Conservation (phyloP, 805 yeast genomes). For the Candida pseudofarinosa region DNA sequence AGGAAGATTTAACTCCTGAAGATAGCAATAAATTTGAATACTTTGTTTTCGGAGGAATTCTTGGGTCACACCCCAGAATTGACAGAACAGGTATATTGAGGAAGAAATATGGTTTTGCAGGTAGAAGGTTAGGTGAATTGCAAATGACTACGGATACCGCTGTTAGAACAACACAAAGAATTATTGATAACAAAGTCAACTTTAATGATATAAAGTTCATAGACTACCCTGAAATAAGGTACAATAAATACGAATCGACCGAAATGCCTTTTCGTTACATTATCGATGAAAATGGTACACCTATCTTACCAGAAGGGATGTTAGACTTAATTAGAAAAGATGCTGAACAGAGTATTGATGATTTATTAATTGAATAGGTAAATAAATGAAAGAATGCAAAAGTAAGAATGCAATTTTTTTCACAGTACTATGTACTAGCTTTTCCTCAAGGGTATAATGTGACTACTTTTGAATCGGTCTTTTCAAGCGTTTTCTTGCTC, state of each 20-base stretch:
- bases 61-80: constrained; percentile 90
- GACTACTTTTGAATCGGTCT: constrained; percentile 20
- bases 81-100: constrained; percentile 92
- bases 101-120: constrained; percentile 73
- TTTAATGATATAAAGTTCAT: constrained; percentile 79
- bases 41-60: constrained; percentile 93
- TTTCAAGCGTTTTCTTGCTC: constrained; percentile 17
- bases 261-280: constrained; percentile 98
- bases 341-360: constrained; percentile 78
- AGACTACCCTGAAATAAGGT: constrained; percentile 92
- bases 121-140: constrained; percentile 78
- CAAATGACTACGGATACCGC: constrained; percentile 99
- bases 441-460: constrained; percentile 15
- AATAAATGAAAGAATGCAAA: constrained; percentile 2
- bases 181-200: constrained; percentile 51
- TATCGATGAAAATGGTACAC: constrained; percentile 55
- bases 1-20: constrained; percentile 62
- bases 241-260: constrained; percentile 83
- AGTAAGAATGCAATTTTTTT: too few species aligned
- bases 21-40: constrained; percentile 71
- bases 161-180: constrained; percentile 81
- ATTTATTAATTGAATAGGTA: constrained; percentile 42
- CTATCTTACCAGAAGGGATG: constrained; percentile 93
- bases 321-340: constrained; percentile 78
- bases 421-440: background rate